A percentile compares a stretch with the other conserved stretches of the same genome.
Evolutionary conservation across 176 grass and related monocot species (phyloP).

Genomic region (Coix lacrymajobi): DNA sequence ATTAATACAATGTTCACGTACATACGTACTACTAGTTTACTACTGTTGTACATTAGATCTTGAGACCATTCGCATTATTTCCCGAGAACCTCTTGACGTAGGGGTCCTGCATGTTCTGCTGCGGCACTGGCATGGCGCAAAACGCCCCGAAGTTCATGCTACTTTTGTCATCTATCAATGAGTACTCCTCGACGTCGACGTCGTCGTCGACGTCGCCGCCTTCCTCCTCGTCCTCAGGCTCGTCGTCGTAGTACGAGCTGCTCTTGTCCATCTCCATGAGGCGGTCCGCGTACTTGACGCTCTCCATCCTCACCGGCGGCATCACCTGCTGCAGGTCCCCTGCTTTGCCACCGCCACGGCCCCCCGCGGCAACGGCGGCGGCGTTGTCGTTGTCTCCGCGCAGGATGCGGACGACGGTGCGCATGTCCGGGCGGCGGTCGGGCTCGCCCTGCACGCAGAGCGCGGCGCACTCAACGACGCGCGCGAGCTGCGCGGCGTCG

Average conservation of each 20-base stretch:
- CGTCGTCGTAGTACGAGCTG: slow-evolving; percentile 21
- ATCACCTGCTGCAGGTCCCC: not conserved
- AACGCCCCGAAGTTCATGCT: slow-evolving; percentile 60
- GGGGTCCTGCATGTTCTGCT: slow-evolving; percentile 51
- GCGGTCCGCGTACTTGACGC: slow-evolving; percentile 49
- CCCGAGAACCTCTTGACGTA: slow-evolving; percentile 40
- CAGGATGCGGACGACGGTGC: slow-evolving; percentile 36
- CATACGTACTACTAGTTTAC: too few species aligned
- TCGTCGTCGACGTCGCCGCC: not conserved
- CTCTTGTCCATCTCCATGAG: slow-evolving; percentile 51
- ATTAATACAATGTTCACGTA: not conserved
- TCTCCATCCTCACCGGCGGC: slow-evolving; percentile 32
- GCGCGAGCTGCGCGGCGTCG: slow-evolving; percentile 39
- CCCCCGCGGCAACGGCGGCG: not conserved
- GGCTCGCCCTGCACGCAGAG: slow-evolving; percentile 45
- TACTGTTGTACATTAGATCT: slow-evolving; percentile 17
- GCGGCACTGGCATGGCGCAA: slow-evolving; percentile 40
- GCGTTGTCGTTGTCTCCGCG: not conserved
- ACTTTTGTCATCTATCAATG: slow-evolving; percentile 38
- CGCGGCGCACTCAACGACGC: slow-evolving; percentile 29
- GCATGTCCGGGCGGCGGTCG: slow-evolving; percentile 43
- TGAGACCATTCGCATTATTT: slow-evolving; percentile 11
- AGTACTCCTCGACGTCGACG: slow-evolving; percentile 23
- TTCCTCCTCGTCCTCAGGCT: not conserved
- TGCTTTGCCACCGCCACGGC: not conserved